A percentile compares a stretch with the other conserved stretches of the same genome.
Conservation (phyloP, 2,329 filamentous ascomycete species). For the Colletotrichum falcatum region DNA sequence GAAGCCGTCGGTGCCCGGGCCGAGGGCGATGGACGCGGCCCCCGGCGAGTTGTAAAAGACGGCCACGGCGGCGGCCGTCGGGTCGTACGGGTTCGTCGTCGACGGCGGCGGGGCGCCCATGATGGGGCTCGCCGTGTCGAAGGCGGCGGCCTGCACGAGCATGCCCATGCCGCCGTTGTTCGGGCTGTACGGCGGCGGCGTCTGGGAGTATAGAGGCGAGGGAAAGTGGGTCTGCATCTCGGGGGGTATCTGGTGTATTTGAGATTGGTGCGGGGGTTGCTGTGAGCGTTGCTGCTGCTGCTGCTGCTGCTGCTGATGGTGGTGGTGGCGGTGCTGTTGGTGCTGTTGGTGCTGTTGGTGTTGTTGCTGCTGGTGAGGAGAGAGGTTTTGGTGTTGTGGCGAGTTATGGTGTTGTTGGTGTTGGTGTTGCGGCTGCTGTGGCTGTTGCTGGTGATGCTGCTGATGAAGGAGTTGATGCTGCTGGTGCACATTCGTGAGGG, state of each 20-base stretch:
- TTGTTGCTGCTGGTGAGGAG: not conserved
- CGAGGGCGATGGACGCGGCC: slow-evolving; percentile 44
- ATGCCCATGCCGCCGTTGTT: slow-evolving; percentile 55
- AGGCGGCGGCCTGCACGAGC: slow-evolving; percentile 54
- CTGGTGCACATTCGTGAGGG: slow-evolving; percentile 20
- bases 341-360: slow-evolving; percentile 21
- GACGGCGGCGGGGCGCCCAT: slow-evolving; percentile 2
- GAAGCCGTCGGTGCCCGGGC: slow-evolving; percentile 58
- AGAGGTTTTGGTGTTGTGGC: not conserved
- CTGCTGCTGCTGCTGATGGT: slow-evolving; percentile 16
- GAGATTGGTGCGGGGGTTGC: slow-evolving; percentile 19
- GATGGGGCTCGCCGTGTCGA: slow-evolving; percentile 49
- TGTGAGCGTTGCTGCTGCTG: slow-evolving; percentile 37
- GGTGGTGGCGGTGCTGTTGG: not conserved
- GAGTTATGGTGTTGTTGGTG: slow-evolving; percentile 5
- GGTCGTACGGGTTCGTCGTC: slow-evolving; percentile 44
- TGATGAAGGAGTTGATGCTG: slow-evolving; percentile 20
- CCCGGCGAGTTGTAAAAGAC: slow-evolving; percentile 41
- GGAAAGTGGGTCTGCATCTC: slow-evolving; percentile 39
- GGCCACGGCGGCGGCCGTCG: slow-evolving; percentile 19
- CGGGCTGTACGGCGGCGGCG: slow-evolving; percentile 42
- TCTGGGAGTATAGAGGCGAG: slow-evolving; percentile 41
- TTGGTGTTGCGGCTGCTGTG: slow-evolving; percentile 14
- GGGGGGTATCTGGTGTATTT: slow-evolving; percentile 40
- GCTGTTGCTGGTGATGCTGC: slow-evolving; percentile 6